phyloP scores from a whole-genome alignment of 2,329 filamentous ascomycete species.

The Chaetoscypha palmicola region DNA sequence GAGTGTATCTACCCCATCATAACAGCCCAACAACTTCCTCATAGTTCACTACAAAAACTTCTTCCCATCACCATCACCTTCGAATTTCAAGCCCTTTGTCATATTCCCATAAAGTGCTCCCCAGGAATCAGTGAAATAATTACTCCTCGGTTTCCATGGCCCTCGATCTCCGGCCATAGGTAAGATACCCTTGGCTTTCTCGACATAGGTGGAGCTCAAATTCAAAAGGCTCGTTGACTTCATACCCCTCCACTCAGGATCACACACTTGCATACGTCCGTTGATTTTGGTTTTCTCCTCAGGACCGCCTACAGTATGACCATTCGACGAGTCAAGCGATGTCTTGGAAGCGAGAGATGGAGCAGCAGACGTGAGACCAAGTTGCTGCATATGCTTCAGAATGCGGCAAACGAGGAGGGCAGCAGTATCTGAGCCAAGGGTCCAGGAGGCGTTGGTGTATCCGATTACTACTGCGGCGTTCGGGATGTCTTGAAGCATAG shows the following conservation, averaged over 20 bases:
- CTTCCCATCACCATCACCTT: neutral
- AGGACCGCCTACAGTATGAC: neutral
- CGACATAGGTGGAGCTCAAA: conserved; percentile 15
- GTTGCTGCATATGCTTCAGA: conserved; percentile 25
- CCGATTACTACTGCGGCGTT: conserved; percentile 57
- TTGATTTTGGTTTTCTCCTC: neutral
- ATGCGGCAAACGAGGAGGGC: conserved; percentile 24
- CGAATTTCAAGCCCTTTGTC: conserved; percentile 22
- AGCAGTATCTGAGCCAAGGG: conserved; percentile 50
- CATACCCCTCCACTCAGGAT: conserved; percentile 4
- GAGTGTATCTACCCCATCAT: no score
- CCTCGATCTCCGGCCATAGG: conserved; percentile 20
- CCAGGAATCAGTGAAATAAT: conserved; percentile 30
- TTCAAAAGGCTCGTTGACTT: conserved; percentile 6
- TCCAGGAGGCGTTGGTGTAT: conserved; percentile 62
- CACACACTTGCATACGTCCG: neutral
- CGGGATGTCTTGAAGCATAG: conserved; percentile 60
- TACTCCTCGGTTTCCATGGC: conserved; percentile 25
- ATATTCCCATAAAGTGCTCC: conserved; percentile 23
- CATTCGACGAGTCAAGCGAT: neutral
- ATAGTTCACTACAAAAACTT: neutral
- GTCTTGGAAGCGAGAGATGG: conserved; percentile 9
- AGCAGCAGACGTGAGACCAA: conserved; percentile 10
- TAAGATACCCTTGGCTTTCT: conserved; percentile 9
- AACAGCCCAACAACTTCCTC: no score